phyloP scores from a whole-genome alignment of 2,329 filamentous ascomycete genomes.

The Cryphonectria naterciae region DNA sequence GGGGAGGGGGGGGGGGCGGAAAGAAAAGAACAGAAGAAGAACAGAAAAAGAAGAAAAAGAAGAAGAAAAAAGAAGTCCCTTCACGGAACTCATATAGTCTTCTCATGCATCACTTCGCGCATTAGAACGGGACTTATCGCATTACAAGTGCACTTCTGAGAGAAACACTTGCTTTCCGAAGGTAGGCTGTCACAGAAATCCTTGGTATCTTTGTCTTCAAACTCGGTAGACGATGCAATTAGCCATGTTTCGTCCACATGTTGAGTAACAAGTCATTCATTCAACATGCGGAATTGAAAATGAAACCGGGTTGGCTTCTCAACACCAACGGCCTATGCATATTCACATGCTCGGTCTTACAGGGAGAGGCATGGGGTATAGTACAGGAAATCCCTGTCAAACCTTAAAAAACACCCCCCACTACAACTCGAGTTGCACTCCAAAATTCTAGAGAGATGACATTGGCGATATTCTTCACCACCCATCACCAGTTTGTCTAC shows the following conservation, averaged over 20 bases:
- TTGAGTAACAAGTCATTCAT: neutral
- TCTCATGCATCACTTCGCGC: neutral
- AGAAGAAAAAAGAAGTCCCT: no score
- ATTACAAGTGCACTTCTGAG: neutral
- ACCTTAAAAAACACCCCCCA: neutral
- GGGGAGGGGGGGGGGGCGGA: no score
- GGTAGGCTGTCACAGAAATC: neutral
- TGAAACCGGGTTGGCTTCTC: neutral
- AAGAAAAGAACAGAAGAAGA: no score
- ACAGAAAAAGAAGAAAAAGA: no score
- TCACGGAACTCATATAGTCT: neutral
- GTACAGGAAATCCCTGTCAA: neutral
- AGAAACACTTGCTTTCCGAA: neutral
- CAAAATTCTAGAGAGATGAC: neutral
- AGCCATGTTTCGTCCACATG: neutral
- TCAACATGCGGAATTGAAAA: neutral
- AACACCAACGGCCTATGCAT: neutral
- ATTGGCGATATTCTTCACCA: neutral
- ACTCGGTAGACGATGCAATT: neutral
- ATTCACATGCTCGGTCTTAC: slow-evolving; percentile 4
- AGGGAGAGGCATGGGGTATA: no score
- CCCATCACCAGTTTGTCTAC: neutral
- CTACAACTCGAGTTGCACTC: neutral
- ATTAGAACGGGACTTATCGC: neutral
- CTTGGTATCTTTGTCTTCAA: neutral